Base-by-base conservation (phyloP, 2,329 filamentous ascomycete species). In the Claviceps sp. region DNA sequence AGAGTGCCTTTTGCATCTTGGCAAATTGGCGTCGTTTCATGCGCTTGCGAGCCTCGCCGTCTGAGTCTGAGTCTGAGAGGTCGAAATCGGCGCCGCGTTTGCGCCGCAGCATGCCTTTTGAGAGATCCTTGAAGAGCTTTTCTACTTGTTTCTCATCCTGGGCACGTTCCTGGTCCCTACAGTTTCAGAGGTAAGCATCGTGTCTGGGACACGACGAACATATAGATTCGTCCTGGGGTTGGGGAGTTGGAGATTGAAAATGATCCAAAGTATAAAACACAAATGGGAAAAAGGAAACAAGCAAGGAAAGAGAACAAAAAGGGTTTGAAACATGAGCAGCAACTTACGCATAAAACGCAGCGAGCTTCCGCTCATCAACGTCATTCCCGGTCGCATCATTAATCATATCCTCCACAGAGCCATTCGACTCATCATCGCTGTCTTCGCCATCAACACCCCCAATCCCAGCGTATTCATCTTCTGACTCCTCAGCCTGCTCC, bases 391-490 rank as follows among this genome's bases (percentile, higher is more conserved):
- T 81, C 24, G 85, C 81, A 62, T 97, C 90, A 61, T 93, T 86
- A 62, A 98, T 95, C 81, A 98, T 94, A 56, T 88, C 83, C 59
- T 85, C 79, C 56, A 93, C 79, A 7, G 86, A 76, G 34, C 82
- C 82, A 53, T 86, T 81, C 38, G 67, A 69, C 37, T 84, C 85
- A 54, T 87, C 79, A 54, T 89, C 86, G 52, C 84, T 84, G 57
- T 91, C 88, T 58, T 97, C 91, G 55, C 91, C 90, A 66, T 90
- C 91, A 11, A 75, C 85, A 56, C 93, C 93, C 58, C 93, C 93
- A 9, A 98, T 75, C 4, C 93, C 93, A 41, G 90, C 91, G 65
- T 97, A 98, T 67, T 98, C 93, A 64, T 98, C 93, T 64, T 98
- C 94, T 0, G 93, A 98, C 69, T 98, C 93, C 61, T 95, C 88